Conservation (phyloP, 345 rosid species). For the Lenwebbia sp. region DNA sequence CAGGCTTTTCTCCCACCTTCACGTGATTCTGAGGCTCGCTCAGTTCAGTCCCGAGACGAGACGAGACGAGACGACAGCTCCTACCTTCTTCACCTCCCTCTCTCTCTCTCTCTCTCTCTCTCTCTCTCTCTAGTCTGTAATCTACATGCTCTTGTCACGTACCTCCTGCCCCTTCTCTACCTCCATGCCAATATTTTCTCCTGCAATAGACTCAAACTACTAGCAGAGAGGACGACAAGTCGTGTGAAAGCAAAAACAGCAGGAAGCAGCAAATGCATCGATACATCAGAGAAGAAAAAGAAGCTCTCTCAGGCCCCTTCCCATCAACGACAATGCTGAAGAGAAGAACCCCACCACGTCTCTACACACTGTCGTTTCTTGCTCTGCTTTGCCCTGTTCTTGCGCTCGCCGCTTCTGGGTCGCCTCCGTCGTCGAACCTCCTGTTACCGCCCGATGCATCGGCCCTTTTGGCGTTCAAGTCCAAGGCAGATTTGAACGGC, state of each 20-base stretch:
- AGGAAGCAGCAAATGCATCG: background rate
- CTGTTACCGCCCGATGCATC: slow-evolving; percentile 34
- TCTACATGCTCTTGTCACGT: background rate
- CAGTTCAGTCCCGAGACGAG: background rate
- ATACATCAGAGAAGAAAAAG: background rate
- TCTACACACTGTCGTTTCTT: background rate
- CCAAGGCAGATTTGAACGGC: slow-evolving; percentile 51
- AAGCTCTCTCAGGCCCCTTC: background rate
- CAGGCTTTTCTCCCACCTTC: slow-evolving; percentile 13
- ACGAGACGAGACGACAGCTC: background rate
- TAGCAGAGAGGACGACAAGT: background rate
- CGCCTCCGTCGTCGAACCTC: background rate
- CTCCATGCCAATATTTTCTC: background rate
- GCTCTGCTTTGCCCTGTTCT: background rate
- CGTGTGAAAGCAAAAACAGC: background rate
- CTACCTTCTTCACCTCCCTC: slow-evolving; percentile 6
- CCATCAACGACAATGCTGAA: slow-evolving; percentile 7
- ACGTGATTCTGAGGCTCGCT: slow-evolving; percentile 56
- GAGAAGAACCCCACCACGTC: slow-evolving; percentile 4
- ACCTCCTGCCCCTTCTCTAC: background rate
- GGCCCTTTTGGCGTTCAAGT: slow-evolving; percentile 57
- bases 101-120: background rate
- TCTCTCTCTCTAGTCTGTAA: background rate
- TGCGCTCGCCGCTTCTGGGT: background rate
- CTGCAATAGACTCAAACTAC: background rate